These are phyloP conservation scores for Thymus quinquecostatus DNA, from an alignment of 257 asterid species.

Conservation along the genomic window DNA sequence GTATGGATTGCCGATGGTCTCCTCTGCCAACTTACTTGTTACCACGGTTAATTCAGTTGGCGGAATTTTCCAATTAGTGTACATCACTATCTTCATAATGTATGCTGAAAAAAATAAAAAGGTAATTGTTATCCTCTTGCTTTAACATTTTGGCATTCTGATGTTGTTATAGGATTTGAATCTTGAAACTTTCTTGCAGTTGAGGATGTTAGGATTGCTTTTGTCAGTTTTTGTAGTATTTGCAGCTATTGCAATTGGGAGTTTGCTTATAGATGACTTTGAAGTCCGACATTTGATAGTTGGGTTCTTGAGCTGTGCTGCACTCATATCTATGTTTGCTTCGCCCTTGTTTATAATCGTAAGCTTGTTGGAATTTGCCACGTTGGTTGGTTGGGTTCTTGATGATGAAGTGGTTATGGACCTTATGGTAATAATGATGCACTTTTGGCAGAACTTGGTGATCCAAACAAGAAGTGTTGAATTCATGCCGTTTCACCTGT, in stretches of 20 bases:
- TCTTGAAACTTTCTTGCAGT: conserved; percentile 38
- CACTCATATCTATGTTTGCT: conserved; percentile 73
- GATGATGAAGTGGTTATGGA: not conserved
- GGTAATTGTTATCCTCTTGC: conserved; percentile 35
- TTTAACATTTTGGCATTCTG: not conserved
- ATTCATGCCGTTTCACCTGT: conserved; percentile 67
- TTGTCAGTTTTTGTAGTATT: conserved; percentile 45
- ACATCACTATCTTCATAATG: conserved; percentile 50
- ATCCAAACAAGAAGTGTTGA: conserved; percentile 63
- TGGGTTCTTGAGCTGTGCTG: conserved; percentile 55
- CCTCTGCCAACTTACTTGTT: conserved; percentile 54
- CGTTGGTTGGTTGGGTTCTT: not conserved
- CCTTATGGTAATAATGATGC: not conserved
- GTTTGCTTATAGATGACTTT: conserved; percentile 49
- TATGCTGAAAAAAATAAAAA: conserved; percentile 47
- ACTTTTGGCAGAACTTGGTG: conserved; percentile 56
- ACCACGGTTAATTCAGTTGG: conserved; percentile 66
- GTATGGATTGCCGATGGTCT: conserved; percentile 68
- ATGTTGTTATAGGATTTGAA: not conserved
- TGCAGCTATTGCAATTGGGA: conserved; percentile 44
- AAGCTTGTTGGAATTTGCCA: not conserved
- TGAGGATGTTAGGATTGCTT: conserved; percentile 54
- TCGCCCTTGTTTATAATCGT: conserved; percentile 68
- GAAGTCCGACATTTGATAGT: conserved; percentile 46
- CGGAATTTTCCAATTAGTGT: conserved; percentile 53